phyloP scores from a whole-genome alignment of 2,329 filamentous ascomycete species.

The Xylariomycetidae sp. region DNA sequence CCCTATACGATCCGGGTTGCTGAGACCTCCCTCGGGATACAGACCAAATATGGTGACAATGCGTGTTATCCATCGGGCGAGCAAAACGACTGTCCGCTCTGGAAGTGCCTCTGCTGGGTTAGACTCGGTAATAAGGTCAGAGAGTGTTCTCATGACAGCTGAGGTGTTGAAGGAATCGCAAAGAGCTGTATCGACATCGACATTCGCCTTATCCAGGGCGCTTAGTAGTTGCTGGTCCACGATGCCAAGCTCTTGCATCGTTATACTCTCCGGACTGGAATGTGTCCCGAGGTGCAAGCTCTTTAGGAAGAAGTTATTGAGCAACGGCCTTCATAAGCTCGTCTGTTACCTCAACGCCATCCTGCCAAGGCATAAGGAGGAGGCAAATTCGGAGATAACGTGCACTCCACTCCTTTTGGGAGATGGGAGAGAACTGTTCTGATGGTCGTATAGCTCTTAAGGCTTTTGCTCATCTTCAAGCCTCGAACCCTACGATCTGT shows the following conservation, averaged over 20 bases:
- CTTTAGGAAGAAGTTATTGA: slow-evolving; percentile 11
- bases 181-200: slow-evolving; percentile 7
- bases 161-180: slow-evolving; percentile 11
- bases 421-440: slow-evolving; percentile 4
- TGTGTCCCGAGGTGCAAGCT: slow-evolving; percentile 4
- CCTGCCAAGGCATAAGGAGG: slow-evolving; percentile 10
- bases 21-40: slow-evolving; percentile 6
- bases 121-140: slow-evolving; percentile 7
- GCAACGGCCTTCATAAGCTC: slow-evolving; percentile 7
- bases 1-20: slow-evolving; percentile 4
- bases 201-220: slow-evolving; percentile 7
- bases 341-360: slow-evolving; percentile 9
- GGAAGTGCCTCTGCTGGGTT: slow-evolving; percentile 8
- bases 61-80: slow-evolving; percentile 8
- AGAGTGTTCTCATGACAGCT: slow-evolving; percentile 9
- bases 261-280: slow-evolving; percentile 2
- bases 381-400: slow-evolving; percentile 11
- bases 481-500: slow-evolving; percentile 8
- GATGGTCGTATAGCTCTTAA: slow-evolving; percentile 11
- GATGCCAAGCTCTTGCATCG: slow-evolving; percentile 4
- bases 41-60: slow-evolving; percentile 10
- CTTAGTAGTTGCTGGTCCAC: slow-evolving; percentile 7
- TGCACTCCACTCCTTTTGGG: slow-evolving; percentile 6
- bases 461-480: slow-evolving; percentile 11
- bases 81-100: slow-evolving; percentile 5